Evolutionary conservation across 192 early-diverging fungal species (phyloP).

Genomic region (Backusella sp.): DNA sequence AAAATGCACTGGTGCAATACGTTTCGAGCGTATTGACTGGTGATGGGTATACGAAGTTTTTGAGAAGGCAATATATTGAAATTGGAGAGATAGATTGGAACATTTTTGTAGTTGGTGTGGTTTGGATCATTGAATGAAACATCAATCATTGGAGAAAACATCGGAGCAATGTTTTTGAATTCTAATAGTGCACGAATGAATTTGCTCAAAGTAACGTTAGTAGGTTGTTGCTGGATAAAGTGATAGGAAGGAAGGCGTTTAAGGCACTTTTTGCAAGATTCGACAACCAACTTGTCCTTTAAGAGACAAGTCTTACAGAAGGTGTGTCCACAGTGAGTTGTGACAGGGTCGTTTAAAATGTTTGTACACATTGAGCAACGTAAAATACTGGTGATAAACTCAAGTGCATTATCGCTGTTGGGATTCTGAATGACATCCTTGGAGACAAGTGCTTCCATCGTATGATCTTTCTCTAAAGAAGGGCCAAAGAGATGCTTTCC

Average conservation of each 20-base stretch:
- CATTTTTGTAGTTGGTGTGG: background rate
- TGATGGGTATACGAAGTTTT: slow-evolving; percentile 8
- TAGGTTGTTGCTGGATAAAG: background rate
- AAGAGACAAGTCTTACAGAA: slow-evolving; percentile 19
- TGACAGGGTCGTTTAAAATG: background rate
- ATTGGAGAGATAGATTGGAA: background rate
- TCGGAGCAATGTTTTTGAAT: background rate
- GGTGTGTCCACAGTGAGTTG: slow-evolving; percentile 21
- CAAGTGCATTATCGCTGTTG: background rate
- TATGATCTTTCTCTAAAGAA: background rate
- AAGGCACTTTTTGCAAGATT: slow-evolving; percentile 5
- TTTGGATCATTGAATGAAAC: background rate
- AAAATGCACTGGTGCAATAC: background rate
- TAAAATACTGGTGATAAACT: background rate
- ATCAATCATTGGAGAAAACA: background rate
- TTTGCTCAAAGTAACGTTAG: background rate
- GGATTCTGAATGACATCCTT: background rate
- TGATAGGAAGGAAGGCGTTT: slow-evolving; percentile 1
- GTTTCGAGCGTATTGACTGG: background rate
- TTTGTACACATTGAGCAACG: slow-evolving; percentile 1
- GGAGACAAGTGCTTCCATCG: background rate
- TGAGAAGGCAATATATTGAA: slow-evolving; percentile 9
- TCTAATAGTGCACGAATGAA: background rate
- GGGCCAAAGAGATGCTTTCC: slow-evolving; percentile 18
- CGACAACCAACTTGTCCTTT: background rate